Evolutionary conservation across 768 basidiomycete genomes (phyloP), one percentile per base, ranked within the genome.

Genomic region (Rhodotorula sphaerocarpa): DNA sequence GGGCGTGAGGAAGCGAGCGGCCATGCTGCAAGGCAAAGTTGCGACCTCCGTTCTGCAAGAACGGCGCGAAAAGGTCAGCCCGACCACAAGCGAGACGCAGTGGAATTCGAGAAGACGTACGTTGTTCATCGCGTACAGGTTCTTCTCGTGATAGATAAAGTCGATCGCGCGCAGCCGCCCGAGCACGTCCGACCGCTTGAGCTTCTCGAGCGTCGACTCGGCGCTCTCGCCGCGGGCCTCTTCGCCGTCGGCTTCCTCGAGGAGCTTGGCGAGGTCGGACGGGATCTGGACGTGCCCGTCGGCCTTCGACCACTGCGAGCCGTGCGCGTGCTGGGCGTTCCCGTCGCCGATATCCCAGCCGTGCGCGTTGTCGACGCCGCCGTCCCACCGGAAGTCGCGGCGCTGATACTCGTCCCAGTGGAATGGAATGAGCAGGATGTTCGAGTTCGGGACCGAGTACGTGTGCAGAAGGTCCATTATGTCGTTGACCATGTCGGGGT

Each of bases 111-210:
- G 34, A 7, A n/a, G 14, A 57, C 55, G 53, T 51, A 71, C 72
- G 55, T 73, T 73, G 61, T 73, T 73, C 60, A 73, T 73, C 5
- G 72, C 72, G 57, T 73, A 73, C 23, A 73, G 65, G 55, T 73
- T 73, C 65, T 73, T 73, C 58, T 73, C 71, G 60, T 73, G 70
- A 30, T 65, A 66, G 31, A 67, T 70, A 28, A 66, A 73, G 58
- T 73, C 72, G 60, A 73, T 60, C 6, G 70, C 72, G n/a, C 71
- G 64, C 6, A 73, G 64, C 18, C 65, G 57, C 0, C 60, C 65
- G 14, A 71, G 50, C 45, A 44, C 55, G 43, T 67, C 56, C 25
- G 58, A 48, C 58, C 63, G 59, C 18, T 50, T 28, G 7, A 34
- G n/a, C 23, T n/a, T 31, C 12, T 51, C 63, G 20, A 51, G 46